Base-by-base conservation (phyloP, 2,329 filamentous ascomycete genomes). In the Penicillium corylophilum region DNA sequence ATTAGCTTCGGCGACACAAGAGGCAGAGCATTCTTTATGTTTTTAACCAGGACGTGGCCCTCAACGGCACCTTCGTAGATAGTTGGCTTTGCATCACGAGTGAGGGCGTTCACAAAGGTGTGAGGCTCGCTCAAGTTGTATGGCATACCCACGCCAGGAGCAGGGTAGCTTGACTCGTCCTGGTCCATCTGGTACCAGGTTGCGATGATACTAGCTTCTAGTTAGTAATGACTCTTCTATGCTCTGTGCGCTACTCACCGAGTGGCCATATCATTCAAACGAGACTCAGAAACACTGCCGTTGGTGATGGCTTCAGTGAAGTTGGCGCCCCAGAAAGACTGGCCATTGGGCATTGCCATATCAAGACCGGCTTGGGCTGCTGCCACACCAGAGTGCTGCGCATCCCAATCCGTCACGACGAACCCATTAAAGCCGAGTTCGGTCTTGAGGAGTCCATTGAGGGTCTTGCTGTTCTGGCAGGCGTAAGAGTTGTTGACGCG, bases 391-490 rank as follows among this genome's bases (percentile, higher is more conserved):
- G 82, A 76, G 62, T 92, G 87, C 62, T 90, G 86, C 4, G 87
- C 89, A 60, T 80, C 74, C 88, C 89, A 94, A 68, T 95, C 89
- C 15, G 82, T 84, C 79, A 90, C 85, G 53, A 92, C 81, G 62
- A 90, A 90, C 0, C 89, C 89, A 63, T 92, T 87, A 74, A 92
- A 93, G 39, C 87, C 88, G 1, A 92, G 78, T 69, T 93, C 89
- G 24, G 82, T 82, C 74, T 93, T 93, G 56, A 94, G 77, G 7
- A 93, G 71, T 45, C 86, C 84, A 66, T 94, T 94, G 60, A 90
- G 74, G 7, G 86, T 74, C 66, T 89, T 85, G 42, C 85, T 88
- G 75, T 94, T 93, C 64, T 92, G 87, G 72, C 89, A 93, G 18
- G 71, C 80, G 60, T 91, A 89, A 4, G 84, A 89, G 71, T 90